phyloP scores from a whole-genome alignment of 1,139 yeast species.

The Sugiyamaella japonica region DNA sequence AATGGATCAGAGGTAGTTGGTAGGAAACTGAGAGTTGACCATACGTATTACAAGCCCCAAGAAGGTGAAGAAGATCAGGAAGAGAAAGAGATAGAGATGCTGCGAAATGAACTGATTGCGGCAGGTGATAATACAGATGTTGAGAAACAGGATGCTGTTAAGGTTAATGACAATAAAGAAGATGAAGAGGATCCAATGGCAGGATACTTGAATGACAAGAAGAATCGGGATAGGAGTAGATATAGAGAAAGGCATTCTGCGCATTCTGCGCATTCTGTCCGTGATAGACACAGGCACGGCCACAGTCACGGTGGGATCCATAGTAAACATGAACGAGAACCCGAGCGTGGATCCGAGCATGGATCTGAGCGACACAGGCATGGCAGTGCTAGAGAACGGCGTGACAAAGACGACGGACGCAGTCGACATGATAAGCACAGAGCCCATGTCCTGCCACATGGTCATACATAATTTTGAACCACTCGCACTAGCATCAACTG shows the following conservation, averaged over 20 bases:
- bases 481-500: too few species aligned
- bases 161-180: neutral
- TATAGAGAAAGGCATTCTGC: constrained; percentile 6
- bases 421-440: neutral
- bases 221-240: neutral
- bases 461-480: too few species aligned
- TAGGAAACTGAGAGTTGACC: constrained; percentile 67
- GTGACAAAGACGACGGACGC: neutral
- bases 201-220: constrained; percentile 9
- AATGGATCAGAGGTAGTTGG: constrained; percentile 70
- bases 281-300: constrained; percentile 6
- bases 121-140: neutral
- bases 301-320: neutral
- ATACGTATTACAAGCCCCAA: constrained; percentile 62
- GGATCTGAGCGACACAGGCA: neutral
- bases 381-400: neutral
- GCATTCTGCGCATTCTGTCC: neutral
- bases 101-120: constrained; percentile 11
- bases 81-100: constrained; percentile 14
- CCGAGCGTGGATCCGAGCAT: neutral
- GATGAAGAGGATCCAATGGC: constrained; percentile 22
- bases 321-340: neutral
- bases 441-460: neutral
- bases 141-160: neutral
- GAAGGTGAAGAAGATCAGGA: constrained; percentile 46